Conservation (phyloP, 495 filamentous ascomycete genomes). For the Penicillium canescens region DNA sequence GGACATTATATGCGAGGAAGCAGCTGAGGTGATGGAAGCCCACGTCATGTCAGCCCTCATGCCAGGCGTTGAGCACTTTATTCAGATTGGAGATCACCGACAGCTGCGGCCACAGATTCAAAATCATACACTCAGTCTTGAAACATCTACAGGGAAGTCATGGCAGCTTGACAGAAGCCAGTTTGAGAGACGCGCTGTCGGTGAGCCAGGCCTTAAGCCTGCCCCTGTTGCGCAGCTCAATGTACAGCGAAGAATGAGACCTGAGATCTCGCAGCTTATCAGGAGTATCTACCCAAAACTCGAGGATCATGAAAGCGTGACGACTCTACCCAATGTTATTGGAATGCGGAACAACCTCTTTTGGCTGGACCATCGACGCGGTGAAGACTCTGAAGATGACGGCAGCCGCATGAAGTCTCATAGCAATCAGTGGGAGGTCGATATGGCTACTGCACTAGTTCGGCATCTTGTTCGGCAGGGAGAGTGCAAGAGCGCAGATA, state of each 20-base stretch:
- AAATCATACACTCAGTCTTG: constrained; percentile 53
- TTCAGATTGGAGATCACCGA: too few species aligned
- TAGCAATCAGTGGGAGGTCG: constrained; percentile 65
- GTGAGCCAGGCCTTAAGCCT: constrained; percentile 11
- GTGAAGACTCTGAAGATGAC: constrained; percentile 45
- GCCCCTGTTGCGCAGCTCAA: constrained; percentile 55
- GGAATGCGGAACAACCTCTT: constrained; percentile 66
- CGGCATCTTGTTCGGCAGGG: constrained; percentile 67
- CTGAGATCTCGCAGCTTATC: constrained; percentile 59
- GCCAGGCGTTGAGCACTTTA: too few species aligned
- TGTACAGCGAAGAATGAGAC: constrained; percentile 73
- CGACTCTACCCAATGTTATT: constrained; percentile 52
- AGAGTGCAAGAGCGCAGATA: constrained; percentile 58
- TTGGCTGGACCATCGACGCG: constrained; percentile 67
- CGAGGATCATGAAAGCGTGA: constrained; percentile 50
- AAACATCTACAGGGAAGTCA: constrained; percentile 1
- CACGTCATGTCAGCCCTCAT: too few species aligned
- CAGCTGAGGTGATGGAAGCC: too few species aligned
- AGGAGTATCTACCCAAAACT: constrained; percentile 66
- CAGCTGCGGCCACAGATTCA: too few species aligned
- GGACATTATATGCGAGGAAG: too few species aligned
- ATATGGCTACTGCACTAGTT: constrained; percentile 62
- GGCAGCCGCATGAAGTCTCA: constrained; percentile 48
- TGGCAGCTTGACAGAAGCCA: constrained; percentile 11
- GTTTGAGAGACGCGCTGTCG: constrained; percentile 13